phyloP scores from a whole-genome alignment of 148 eudicot genomes.

The Cornus controversa region DNA sequence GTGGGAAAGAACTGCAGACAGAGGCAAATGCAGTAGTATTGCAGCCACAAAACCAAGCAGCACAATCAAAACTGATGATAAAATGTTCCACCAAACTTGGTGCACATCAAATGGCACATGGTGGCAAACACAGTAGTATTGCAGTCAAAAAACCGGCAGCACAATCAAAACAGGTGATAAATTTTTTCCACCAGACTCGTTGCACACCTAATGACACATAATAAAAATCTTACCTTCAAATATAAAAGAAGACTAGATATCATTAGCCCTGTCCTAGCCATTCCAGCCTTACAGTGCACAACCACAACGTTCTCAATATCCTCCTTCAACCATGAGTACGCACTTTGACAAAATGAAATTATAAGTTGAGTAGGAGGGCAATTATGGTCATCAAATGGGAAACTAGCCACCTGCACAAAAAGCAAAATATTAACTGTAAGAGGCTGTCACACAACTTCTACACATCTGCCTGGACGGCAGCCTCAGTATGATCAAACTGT shows the following conservation, averaged over 20 bases:
- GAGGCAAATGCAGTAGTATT: slow-evolving; percentile 17
- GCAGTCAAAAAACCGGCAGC: background rate
- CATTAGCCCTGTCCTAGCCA: slow-evolving; percentile 99
- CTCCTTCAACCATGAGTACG: slow-evolving; percentile 98
- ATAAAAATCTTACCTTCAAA: slow-evolving; percentile 61
- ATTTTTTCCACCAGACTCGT: background rate
- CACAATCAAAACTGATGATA: too few relatives aligned
- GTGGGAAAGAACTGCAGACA: slow-evolving; percentile 88
- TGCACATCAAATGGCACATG: background rate
- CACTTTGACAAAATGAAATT: slow-evolving; percentile 87
- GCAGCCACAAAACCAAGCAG: slow-evolving; percentile 10
- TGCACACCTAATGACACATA: background rate
- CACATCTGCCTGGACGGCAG: background rate
- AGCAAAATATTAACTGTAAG: background rate
- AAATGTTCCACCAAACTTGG: background rate
- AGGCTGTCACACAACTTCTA: background rate
- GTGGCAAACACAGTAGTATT: slow-evolving; percentile 18
- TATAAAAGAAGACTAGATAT: slow-evolving; percentile 90
- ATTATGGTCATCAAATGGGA: slow-evolving; percentile 98
- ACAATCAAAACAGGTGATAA: background rate
- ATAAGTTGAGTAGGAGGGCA: slow-evolving; percentile 96
- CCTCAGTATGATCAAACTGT: slow-evolving; percentile 2
- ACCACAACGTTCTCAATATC: slow-evolving; percentile 98
- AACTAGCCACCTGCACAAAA: slow-evolving; percentile 80
- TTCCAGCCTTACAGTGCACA: slow-evolving; percentile 99